Percentiles rank a stretch among this genome's conserved stretches.
These are phyloP conservation scores for Cercophora samala DNA, from an alignment of 495 filamentous ascomycete species.

Conservation along the genomic window DNA sequence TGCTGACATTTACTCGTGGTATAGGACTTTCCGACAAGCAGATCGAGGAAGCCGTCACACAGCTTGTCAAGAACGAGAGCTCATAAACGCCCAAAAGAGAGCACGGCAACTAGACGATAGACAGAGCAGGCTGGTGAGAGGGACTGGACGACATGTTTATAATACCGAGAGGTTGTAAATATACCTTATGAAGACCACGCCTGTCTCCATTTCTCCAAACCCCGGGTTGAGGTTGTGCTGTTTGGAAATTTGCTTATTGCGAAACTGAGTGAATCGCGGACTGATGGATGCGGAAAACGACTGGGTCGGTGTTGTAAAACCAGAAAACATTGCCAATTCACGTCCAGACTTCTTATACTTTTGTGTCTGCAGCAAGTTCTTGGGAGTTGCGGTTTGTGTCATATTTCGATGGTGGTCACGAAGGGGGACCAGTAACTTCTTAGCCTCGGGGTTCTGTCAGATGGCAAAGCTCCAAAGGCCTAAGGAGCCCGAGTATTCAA, in stretches of 20 bases:
- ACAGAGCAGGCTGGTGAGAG: background rate
- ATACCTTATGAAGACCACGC: conserved; percentile 2
- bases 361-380: too few species aligned
- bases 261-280: background rate
- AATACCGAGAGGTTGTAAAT: conserved; percentile 15
- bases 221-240: background rate
- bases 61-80: conserved; percentile 60
- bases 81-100: background rate
- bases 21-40: conserved; percentile 83
- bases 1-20: conserved; percentile 10
- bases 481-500: too few species aligned
- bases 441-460: too few species aligned
- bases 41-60: conserved; percentile 84
- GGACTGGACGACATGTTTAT: conserved; percentile 10
- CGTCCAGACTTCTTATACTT: too few species aligned
- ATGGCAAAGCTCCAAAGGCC: too few species aligned
- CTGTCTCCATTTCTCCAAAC: background rate
- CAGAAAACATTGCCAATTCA: too few species aligned
- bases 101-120: background rate
- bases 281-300: background rate
- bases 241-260: background rate
- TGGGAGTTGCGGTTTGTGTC: too few species aligned
- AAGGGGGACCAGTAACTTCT: too few species aligned
- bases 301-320: background rate
- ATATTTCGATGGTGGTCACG: too few species aligned